phyloP scores from a whole-genome alignment of 345 rosid species.

The Acer campestre region DNA sequence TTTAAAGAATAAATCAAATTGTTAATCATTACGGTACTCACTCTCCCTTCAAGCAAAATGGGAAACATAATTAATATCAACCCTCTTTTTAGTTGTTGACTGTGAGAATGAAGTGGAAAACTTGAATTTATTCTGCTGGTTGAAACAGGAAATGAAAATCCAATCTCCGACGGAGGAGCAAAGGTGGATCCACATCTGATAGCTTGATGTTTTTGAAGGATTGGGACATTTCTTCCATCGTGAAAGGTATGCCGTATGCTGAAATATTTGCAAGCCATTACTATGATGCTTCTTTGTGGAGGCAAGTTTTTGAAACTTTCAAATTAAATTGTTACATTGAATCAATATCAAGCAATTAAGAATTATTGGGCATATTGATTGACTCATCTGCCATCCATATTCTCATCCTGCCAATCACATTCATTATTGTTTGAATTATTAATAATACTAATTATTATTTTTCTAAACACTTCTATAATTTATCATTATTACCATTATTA shows the following conservation, averaged over 20 bases:
- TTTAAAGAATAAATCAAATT: neutral
- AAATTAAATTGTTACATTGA: conserved; percentile 41
- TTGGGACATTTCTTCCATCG: conserved; percentile 60
- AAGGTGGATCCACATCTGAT: conserved; percentile 54
- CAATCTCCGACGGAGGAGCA: conserved; percentile 56
- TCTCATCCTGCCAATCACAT: conserved; percentile 52
- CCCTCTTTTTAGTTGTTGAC: neutral
- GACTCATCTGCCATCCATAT: conserved; percentile 58
- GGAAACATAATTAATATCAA: neutral
- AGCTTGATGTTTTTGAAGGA: conserved; percentile 39
- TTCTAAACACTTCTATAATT: neutral
- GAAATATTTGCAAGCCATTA: conserved; percentile 19
- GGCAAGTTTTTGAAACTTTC: neutral
- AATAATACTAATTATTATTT: neutral
- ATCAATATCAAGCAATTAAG: conserved; percentile 63
- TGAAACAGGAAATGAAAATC: conserved; percentile 56
- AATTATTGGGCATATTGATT: conserved; percentile 44
- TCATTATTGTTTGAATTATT: no score
- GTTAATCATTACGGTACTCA: neutral
- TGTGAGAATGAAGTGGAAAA: no score
- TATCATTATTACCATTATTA: no score
- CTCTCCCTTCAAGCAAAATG: neutral
- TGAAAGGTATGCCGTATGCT: conserved; percentile 46
- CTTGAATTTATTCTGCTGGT: conserved; percentile 10
- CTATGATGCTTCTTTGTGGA: neutral